phyloP scores from a whole-genome alignment of 139 green algal genomes.

The Tetratostichococcus sp. region DNA sequence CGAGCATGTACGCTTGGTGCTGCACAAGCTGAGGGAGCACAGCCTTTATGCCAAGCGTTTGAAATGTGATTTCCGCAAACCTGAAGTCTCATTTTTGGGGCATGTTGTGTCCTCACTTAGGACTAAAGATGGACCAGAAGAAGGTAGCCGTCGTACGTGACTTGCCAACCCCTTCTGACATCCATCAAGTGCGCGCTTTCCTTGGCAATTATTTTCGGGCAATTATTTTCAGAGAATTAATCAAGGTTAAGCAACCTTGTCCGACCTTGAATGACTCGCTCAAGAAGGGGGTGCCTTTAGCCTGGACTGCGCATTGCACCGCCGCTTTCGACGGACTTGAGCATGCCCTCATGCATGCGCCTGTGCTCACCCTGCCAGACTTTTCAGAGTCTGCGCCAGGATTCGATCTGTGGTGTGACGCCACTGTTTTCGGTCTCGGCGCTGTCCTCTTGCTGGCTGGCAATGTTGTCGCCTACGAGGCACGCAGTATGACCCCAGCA shows the following conservation, averaged over 20 bases:
- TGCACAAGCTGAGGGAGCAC: conserved; percentile 28
- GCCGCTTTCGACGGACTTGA: conserved; percentile 23
- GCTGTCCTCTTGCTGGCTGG: conserved; percentile 23
- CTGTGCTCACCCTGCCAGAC: neutral
- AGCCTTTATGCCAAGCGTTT: conserved; percentile 27
- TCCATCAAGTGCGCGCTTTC: conserved; percentile 24
- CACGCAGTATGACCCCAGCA: conserved; percentile 14
- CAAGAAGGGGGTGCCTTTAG: neutral
- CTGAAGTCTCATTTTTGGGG: conserved; percentile 36
- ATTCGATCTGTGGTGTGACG: conserved; percentile 11
- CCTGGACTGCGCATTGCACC: neutral
- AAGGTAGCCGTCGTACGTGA: conserved; percentile 11
- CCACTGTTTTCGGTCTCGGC: conserved; percentile 13
- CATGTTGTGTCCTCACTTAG: conserved; percentile 26
- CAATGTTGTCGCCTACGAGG: conserved; percentile 18
- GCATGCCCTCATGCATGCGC: neutral
- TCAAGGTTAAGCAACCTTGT: conserved; percentile 5
- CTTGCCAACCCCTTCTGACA: conserved; percentile 15
- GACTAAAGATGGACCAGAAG: conserved; percentile 7
- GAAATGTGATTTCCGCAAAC: conserved; percentile 44
- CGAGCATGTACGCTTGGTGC: conserved; percentile 35
- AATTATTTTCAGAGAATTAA: too few relatives aligned
- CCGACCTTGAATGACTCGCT: conserved; percentile 14
- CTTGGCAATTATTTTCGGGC: conserved; percentile 38
- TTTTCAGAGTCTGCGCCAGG: neutral